Conservation (phyloP, 2,329 filamentous ascomycete genomes). For the Colletotrichum viniferum region DNA sequence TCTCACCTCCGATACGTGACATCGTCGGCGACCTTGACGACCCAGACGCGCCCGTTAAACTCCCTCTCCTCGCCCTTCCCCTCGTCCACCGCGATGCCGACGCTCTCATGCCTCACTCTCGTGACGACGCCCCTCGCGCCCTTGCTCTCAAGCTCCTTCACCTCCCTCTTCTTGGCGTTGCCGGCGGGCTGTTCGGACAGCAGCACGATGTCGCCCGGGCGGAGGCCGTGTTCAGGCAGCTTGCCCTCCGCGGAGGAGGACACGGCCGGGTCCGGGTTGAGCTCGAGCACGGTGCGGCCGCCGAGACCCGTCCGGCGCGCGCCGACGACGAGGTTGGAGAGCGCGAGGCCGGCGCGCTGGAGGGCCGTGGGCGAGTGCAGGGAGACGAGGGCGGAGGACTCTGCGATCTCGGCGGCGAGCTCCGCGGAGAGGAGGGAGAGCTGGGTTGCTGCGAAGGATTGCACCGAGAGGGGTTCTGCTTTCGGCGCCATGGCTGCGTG, state of each 20-base stretch:
- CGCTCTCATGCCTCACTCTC: conserved; percentile 58
- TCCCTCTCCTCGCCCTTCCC: conserved; percentile 55
- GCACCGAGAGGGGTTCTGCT: conserved; percentile 60
- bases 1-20: conserved; percentile 64
- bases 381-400: conserved; percentile 71
- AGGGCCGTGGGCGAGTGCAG: conserved; percentile 72
- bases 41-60: conserved; percentile 59
- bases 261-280: conserved; percentile 74
- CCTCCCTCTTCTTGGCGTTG: conserved; percentile 73
- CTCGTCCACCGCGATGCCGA: conserved; percentile 74
- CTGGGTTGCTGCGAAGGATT: conserved; percentile 73
- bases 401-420: conserved; percentile 72
- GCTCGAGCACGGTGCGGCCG: conserved; percentile 87
- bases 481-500: conserved; percentile 36
- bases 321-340: conserved; percentile 75
- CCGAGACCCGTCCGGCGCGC: conserved; percentile 88
- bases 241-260: conserved; percentile 45
- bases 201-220: conserved; percentile 78
- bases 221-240: conserved; percentile 76
- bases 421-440: conserved; percentile 73
- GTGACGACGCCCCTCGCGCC: conserved; percentile 75
- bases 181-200: conserved; percentile 77
- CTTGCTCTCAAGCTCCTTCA: conserved; percentile 70
- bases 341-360: conserved; percentile 77
- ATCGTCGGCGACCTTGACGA: conserved; percentile 71